A percentile compares a stretch with the other conserved stretches of the same genome.
These are phyloP conservation scores for Alternaria brassicae DNA, from an alignment of 2,329 filamentous ascomycete genomes.

Conservation along the genomic window DNA sequence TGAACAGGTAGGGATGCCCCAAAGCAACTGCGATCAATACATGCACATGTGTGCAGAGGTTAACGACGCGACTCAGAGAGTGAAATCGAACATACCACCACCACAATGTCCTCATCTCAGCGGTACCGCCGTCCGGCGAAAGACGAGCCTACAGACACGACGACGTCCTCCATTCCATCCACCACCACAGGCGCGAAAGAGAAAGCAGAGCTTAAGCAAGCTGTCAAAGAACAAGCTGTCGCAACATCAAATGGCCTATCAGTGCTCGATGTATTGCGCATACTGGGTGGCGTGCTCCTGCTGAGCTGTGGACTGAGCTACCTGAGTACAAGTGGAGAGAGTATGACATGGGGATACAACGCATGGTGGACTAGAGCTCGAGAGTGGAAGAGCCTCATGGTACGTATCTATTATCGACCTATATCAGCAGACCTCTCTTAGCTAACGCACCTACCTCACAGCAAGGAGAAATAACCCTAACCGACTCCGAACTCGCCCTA, in stretches of 20 bases:
- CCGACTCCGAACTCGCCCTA: conserved; percentile 72
- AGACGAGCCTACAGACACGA: conserved; percentile 10
- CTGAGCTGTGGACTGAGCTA: conserved; percentile 76
- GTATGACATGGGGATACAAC: conserved; percentile 50
- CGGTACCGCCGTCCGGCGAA: conserved; percentile 32
- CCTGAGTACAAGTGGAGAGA: conserved; percentile 73
- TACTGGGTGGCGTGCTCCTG: conserved; percentile 70
- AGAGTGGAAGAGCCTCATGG: conserved; percentile 44
- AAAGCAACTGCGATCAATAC: background rate
- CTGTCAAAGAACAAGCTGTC: conserved; percentile 32
- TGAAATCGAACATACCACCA: background rate
- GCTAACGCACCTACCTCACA: conserved; percentile 26
- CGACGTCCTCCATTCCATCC: conserved; percentile 15
- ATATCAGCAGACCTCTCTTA: background rate
- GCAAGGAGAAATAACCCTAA: conserved; percentile 71
- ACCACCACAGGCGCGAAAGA: conserved; percentile 24
- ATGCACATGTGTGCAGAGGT: background rate
- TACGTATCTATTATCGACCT: conserved; percentile 21
- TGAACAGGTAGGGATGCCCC: background rate
- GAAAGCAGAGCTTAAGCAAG: conserved; percentile 37
- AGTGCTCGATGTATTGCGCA: conserved; percentile 70
- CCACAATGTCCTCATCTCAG: conserved; percentile 31
- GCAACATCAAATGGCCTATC: conserved; percentile 35
- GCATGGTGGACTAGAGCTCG: conserved; percentile 47
- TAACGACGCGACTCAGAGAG: background rate